Evolutionary conservation across 2,329 filamentous ascomycete species (phyloP).

Genomic region (Trichoderma sp.): DNA sequence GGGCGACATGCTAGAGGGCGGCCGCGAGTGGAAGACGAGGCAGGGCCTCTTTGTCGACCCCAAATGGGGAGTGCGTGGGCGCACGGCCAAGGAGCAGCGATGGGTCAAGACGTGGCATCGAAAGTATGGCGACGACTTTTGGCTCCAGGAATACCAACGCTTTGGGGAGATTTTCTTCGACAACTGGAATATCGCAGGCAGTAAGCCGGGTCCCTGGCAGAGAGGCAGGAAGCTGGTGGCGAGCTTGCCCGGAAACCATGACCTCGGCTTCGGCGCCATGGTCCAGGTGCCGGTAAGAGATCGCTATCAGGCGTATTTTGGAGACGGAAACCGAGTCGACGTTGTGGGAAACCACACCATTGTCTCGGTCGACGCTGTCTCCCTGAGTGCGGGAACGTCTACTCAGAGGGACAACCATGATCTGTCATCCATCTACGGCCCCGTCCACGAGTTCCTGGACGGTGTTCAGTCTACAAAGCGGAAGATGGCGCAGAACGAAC

Average conservation of each 20-base stretch:
- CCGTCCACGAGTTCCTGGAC: conserved; percentile 73
- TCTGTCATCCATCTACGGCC: conserved; percentile 65
- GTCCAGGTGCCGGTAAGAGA: conserved; percentile 78
- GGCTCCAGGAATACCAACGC: conserved; percentile 80
- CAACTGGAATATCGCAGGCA: conserved; percentile 59
- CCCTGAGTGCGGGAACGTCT: conserved; percentile 69
- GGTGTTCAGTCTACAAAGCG: conserved; percentile 62
- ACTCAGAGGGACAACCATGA: conserved; percentile 50
- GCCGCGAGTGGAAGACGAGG: conserved; percentile 84
- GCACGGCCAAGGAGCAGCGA: conserved; percentile 51
- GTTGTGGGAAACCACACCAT: conserved; percentile 94
- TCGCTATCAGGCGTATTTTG: conserved; percentile 85
- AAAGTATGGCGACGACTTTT: conserved; percentile 77
- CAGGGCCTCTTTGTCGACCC: conserved; percentile 59
- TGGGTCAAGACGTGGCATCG: conserved; percentile 65
- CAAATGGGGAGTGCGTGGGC: conserved; percentile 50
- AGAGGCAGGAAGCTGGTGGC: conserved; percentile 75
- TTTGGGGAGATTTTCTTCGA: conserved; percentile 84
- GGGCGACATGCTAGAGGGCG: conserved; percentile 93
- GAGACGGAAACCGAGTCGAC: conserved; percentile 85
- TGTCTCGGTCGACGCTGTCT: conserved; percentile 86
- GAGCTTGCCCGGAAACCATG: conserved; percentile 90
- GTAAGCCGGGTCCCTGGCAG: conserved; percentile 54
- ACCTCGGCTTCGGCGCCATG: conserved; percentile 84
- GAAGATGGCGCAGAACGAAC: conserved; percentile 65